Evolutionary conservation across 2,329 filamentous ascomycete species (phyloP), one percentile per base, ranked within the genome.

Genomic region (Fusarium multiceps): DNA sequence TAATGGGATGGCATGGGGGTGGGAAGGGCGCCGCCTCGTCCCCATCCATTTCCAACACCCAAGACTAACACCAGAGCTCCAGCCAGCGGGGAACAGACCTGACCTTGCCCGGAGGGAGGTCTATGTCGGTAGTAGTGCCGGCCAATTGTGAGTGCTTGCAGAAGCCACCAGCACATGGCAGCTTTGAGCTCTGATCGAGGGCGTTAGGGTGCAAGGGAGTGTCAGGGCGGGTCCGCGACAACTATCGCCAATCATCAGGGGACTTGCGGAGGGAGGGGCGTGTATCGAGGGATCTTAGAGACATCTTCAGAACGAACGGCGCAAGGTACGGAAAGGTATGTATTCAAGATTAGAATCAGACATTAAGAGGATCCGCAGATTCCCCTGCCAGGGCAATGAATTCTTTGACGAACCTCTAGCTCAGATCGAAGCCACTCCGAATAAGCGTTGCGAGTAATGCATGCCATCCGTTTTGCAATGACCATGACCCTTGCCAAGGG

Each of bases 261-360:
- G 62, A 64, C 53, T 42, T 55, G 53, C 34, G 45, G 55, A 57
- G 65, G 69, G 49, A 53, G 59, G 69, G 73, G 74, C 41, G 74
- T 74, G 74, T 55, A 41, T 62, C 48, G 45, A 72, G 34, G 56
- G 50, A 55, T 63, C 54, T 65, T 58, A 59, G 32, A 74, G 57
- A 65, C 60, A 66, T 69, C 64, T 69, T 74, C 73, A 59, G 54
- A 63, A 53, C 54, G 66, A 68, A 72, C 53, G 47, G 71, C 55
- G 63, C 66, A 62, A 74, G 81, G 81, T 48, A 63, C 60, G n/a
- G 43, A 63, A 45, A 46, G 60, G 60, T 76, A 83, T 82, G 82
- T 75, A 70, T 73, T 75, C 68, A 75, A 83, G 75, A 83, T 83
- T 81, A 78, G 70, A 69, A 77, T 78, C 74, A 80, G 77, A 80